Evolutionary conservation across 306 rosid species (phyloP).

Genomic region (Crotalaria pallida): DNA sequence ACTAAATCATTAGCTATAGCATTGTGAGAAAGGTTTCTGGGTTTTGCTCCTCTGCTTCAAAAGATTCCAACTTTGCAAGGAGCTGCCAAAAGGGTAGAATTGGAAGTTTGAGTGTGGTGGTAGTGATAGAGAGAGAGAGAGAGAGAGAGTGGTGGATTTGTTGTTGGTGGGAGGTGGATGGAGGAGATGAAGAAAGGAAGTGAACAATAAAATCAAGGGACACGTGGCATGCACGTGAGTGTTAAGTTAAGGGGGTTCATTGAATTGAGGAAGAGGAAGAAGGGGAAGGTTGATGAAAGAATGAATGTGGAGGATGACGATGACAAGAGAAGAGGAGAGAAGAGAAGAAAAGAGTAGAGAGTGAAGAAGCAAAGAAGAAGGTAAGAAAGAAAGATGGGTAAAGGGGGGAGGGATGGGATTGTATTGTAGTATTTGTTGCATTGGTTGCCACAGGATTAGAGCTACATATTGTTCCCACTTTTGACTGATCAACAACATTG

Average conservation of each 20-base stretch:
- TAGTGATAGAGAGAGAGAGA: not conserved
- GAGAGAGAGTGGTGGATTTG: conserved; percentile 21
- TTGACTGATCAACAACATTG: conserved; percentile 18
- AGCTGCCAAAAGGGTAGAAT: not conserved
- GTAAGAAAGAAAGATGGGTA: conserved; percentile 17
- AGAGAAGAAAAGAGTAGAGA: too few relatives aligned
- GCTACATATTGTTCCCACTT: conserved; percentile 30
- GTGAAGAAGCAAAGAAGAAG: too few relatives aligned
- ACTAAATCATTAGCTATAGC: conserved; percentile 20
- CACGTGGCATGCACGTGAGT: conserved; percentile 57
- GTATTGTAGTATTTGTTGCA: not conserved
- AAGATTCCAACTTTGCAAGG: conserved; percentile 28
- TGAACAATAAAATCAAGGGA: conserved; percentile 21
- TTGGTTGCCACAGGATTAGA: conserved; percentile 31
- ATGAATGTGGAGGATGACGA: not conserved
- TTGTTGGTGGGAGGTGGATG: not conserved
- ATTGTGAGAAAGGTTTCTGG: conserved; percentile 20
- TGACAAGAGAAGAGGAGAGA: not conserved
- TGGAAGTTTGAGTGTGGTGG: not conserved
- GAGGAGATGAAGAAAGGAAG: not conserved
- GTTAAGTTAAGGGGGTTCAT: conserved; percentile 21
- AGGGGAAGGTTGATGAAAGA: not conserved
- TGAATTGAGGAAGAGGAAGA: conserved; percentile 14
- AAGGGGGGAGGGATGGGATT: not conserved
- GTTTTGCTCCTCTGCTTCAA: conserved; percentile 9